These are phyloP conservation scores for Thalassiosira mediterranea DNA, from an alignment of 352 stramenopile genomes.

Conservation along the genomic window DNA sequence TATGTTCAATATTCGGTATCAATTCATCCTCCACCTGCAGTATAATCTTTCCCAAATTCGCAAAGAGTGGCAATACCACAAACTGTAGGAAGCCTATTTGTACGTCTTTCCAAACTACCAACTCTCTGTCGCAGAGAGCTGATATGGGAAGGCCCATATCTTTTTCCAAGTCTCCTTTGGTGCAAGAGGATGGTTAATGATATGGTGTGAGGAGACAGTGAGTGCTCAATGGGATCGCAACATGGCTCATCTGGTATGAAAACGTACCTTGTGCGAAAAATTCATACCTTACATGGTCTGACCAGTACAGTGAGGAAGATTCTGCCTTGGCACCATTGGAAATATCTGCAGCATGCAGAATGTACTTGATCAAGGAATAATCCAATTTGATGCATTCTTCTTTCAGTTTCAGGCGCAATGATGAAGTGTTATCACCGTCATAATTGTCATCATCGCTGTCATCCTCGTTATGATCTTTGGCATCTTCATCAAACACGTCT, in stretches of 20 bases:
- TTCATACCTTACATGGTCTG: slow-evolving; percentile 91
- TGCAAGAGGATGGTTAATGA: too few relatives aligned
- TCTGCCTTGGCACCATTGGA: slow-evolving; percentile 91
- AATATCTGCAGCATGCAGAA: slow-evolving; percentile 90
- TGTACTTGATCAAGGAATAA: slow-evolving; percentile 50
- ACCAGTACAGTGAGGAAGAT: slow-evolving; percentile 90
- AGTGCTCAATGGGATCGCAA: too few relatives aligned
- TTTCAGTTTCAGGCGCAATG: too few relatives aligned
- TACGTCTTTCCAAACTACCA: slow-evolving; percentile 89
- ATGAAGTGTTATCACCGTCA: too few relatives aligned
- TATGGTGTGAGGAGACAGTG: too few relatives aligned
- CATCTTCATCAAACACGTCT: too few relatives aligned
- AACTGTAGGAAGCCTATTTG: slow-evolving; percentile 93
- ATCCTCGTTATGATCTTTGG: too few relatives aligned
- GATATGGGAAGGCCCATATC: slow-evolving; percentile 87
- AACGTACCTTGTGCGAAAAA: slow-evolving; percentile 95
- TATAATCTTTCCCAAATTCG: slow-evolving; percentile 38
- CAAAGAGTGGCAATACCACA: slow-evolving; percentile 86
- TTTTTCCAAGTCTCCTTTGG: slow-evolving; percentile 96
- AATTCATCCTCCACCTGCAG: slow-evolving; percentile 38
- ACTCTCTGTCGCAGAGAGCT: slow-evolving; percentile 91
- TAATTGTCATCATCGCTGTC: too few relatives aligned
- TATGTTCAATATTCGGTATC: slow-evolving; percentile 50
- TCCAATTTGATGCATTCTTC: slow-evolving; percentile 59
- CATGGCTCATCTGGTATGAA: too few relatives aligned